A percentile compares a stretch with the other conserved stretches of the same genome.
phyloP scores from a whole-genome alignment of 129 eudicot species.

The Ambrosia artemisiifolia region DNA sequence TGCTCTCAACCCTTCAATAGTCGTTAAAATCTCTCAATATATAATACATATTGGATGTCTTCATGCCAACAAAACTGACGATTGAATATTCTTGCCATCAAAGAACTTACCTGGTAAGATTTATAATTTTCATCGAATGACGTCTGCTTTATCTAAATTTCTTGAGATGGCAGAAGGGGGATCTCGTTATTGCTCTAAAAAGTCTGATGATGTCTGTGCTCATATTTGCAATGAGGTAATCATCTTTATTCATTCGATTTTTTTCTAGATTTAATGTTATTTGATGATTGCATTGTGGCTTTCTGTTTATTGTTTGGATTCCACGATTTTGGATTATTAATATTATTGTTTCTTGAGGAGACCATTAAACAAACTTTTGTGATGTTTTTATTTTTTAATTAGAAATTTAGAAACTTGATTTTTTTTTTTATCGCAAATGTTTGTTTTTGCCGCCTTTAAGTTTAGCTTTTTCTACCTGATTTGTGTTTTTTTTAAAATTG shows the following conservation, averaged over 20 bases:
- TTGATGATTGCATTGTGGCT: background rate
- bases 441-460: too few species aligned
- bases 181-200: constrained; percentile 9
- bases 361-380: too few species aligned
- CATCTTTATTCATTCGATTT: background rate
- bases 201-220: constrained; percentile 10
- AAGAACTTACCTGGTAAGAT: too few species aligned
- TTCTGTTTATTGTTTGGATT: background rate
- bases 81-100: too few species aligned
- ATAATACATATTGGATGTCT: too few species aligned
- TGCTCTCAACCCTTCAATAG: too few species aligned
- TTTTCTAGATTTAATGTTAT: background rate
- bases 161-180: constrained; percentile 6
- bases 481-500: too few species aligned
- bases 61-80: too few species aligned
- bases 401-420: background rate
- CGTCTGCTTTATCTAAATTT: background rate
- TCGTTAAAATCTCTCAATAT: too few species aligned
- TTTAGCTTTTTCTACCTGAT: too few species aligned
- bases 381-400: background rate
- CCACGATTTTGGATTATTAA: background rate
- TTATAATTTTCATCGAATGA: too few species aligned
- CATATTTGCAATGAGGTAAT: constrained; percentile 1
- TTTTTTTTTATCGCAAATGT: too few species aligned
- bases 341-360: background rate